phyloP scores from a whole-genome alignment of 1,284 basidiomycete species.

The Melanopsichium pennsylvanicum region DNA sequence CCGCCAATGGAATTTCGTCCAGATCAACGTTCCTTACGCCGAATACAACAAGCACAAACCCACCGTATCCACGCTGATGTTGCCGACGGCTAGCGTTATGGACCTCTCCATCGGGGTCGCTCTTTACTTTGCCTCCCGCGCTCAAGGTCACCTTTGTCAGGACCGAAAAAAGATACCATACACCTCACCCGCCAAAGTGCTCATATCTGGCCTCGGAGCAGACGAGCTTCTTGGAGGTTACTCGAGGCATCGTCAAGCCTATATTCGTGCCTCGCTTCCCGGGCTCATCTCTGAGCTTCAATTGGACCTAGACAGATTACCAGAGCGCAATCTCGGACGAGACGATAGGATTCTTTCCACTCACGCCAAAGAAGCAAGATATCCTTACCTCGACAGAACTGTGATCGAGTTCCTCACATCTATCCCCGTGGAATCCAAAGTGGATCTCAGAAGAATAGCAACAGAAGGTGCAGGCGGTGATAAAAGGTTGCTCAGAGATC shows the following conservation, averaged over 20 bases:
- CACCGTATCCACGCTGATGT: conserved; percentile 45
- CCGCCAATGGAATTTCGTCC: conserved; percentile 89
- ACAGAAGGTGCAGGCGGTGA: conserved; percentile 74
- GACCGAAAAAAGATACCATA: conserved; percentile 67
- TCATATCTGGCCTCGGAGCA: conserved; percentile 90
- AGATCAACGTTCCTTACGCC: conserved; percentile 82
- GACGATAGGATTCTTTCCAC: conserved; percentile 91
- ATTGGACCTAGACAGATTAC: conserved; percentile 88
- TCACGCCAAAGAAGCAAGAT: conserved; percentile 80
- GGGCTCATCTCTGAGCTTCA: conserved; percentile 86
- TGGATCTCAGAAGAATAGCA: conserved; percentile 69
- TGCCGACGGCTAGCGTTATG: conserved; percentile 53
- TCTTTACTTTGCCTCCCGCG: conserved; percentile 89
- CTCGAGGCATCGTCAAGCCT: conserved; percentile 84
- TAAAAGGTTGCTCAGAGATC: conserved; percentile 78
- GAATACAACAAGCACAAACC: conserved; percentile 68
- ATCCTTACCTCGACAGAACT: conserved; percentile 52
- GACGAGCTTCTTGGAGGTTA: conserved; percentile 97
- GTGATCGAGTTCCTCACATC: conserved; percentile 69
- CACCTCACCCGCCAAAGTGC: conserved; percentile 78
- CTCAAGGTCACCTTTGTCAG: conserved; percentile 54
- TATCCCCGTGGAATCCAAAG: conserved; percentile 80
- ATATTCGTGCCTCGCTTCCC: conserved; percentile 49
- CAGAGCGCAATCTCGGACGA: conserved; percentile 86
- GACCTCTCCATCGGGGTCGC: conserved; percentile 85